Percentiles rank a stretch among this genome's conserved stretches.
Evolutionary conservation across 176 grass and related monocot genomes (phyloP).

Genomic region (Miscanthus lutarioriparius): DNA sequence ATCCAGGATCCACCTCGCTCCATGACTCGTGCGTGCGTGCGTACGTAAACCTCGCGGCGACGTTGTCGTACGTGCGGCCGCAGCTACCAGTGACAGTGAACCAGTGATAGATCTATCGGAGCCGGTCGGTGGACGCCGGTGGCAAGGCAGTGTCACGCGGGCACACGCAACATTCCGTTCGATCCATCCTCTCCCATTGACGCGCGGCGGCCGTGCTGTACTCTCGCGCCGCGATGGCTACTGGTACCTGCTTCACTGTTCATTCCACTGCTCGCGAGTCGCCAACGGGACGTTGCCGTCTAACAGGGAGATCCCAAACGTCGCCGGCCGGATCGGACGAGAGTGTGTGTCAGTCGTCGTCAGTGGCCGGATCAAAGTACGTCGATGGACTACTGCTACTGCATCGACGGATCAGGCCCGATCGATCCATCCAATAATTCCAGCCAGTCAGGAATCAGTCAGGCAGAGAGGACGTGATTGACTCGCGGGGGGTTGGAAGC

Average conservation of each 20-base stretch:
- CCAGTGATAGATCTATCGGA: neutral
- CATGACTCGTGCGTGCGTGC: neutral
- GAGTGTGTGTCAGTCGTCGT: neutral
- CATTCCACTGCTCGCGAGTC: neutral
- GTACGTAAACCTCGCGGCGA: neutral
- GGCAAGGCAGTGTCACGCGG: neutral
- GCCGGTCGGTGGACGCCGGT: neutral
- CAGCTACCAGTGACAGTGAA: no score
- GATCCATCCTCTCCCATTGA: neutral
- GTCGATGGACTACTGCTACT: neutral
- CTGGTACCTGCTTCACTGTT: constrained; percentile 27
- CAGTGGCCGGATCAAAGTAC: neutral
- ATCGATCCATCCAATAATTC: neutral
- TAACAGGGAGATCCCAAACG: constrained; percentile 33
- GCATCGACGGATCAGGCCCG: neutral
- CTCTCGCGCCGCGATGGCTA: neutral
- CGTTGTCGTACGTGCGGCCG: neutral
- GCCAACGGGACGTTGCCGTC: neutral
- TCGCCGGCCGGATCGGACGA: neutral
- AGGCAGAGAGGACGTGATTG: neutral
- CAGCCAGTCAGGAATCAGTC: neutral
- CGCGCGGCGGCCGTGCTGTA: neutral
- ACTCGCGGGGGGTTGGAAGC: neutral
- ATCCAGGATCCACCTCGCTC: neutral
- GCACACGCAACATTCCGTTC: neutral